A percentile compares a stretch with the other conserved stretches of the same genome.
Evolutionary conservation across 257 asterid species (phyloP).

Genomic region (Solanum medicagineum): DNA sequence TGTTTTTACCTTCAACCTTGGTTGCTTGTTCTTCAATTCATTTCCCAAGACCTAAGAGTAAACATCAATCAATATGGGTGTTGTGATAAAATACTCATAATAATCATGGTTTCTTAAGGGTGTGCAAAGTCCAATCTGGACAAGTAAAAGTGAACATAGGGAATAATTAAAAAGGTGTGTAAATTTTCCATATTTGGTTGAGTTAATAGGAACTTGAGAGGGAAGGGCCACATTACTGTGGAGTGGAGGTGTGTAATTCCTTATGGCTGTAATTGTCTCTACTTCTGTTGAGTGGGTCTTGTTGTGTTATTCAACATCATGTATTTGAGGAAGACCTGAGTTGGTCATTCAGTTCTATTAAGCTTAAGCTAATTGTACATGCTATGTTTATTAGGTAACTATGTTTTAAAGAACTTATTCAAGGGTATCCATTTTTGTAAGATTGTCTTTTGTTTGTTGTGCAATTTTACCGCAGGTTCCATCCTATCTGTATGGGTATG

Average conservation of each 20-base stretch:
- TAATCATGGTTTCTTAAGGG: not conserved
- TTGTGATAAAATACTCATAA: not conserved
- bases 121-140: not conserved
- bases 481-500: conserved; percentile 78
- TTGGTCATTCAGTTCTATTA: not conserved
- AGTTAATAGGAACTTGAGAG: not conserved
- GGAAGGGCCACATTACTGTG: not conserved
- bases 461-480: conserved; percentile 47
- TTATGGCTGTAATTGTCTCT: not conserved
- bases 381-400: not conserved
- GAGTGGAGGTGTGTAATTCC: not conserved
- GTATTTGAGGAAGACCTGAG: not conserved
- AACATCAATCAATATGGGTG: not conserved
- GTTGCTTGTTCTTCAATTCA: not conserved
- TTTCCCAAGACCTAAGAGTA: not conserved
- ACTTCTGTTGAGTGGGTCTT: not conserved
- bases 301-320: not conserved
- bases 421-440: not conserved
- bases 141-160: not conserved
- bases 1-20: not conserved
- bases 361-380: not conserved
- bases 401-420: not conserved
- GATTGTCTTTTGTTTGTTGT: not conserved
- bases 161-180: not conserved
- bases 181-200: not conserved